phyloP scores from a whole-genome alignment of 2,329 filamentous ascomycete species.

The Dactylellina leptospora region DNA sequence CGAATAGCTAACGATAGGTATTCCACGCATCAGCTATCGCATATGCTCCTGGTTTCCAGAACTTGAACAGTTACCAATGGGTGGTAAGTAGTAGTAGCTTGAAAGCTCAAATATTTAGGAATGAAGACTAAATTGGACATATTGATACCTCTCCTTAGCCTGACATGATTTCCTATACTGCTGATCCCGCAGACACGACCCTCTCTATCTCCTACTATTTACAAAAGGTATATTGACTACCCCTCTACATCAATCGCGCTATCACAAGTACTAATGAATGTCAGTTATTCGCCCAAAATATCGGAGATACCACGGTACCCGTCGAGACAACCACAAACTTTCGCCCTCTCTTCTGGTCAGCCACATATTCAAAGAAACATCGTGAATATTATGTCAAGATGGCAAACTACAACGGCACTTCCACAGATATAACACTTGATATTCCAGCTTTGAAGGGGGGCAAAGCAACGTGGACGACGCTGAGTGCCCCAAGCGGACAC shows the following conservation, averaged over 20 bases:
- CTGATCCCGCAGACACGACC: conserved; percentile 20
- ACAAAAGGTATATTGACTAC: conserved; percentile 9
- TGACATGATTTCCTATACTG: conserved; percentile 22
- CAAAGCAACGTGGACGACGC: conserved; percentile 36
- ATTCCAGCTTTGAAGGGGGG: conserved; percentile 34
- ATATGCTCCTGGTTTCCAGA: conserved; percentile 35
- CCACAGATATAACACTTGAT: conserved; percentile 37
- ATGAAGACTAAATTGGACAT: not conserved
- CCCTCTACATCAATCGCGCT: not conserved
- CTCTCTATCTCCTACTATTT: conserved; percentile 27
- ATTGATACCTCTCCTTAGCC: not conserved
- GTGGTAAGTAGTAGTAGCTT: conserved; percentile 5
- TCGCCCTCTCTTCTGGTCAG: conserved; percentile 52
- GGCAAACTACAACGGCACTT: conserved; percentile 52
- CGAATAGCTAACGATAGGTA: not conserved
- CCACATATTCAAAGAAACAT: conserved; percentile 39
- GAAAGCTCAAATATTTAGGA: not conserved
- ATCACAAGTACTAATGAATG: not conserved
- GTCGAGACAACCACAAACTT: conserved; percentile 21
- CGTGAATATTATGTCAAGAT: conserved; percentile 48
- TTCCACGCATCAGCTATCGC: conserved; percentile 1
- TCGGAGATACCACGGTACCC: conserved; percentile 2
- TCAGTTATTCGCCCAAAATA: conserved; percentile 16
- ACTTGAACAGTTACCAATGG: conserved; percentile 28
- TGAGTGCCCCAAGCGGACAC: conserved; percentile 31